A percentile compares a stretch with the other conserved stretches of the same genome.
Conservation (phyloP, 371 early-diverging fungal genomes). For the Vavraia culicis region DNA sequence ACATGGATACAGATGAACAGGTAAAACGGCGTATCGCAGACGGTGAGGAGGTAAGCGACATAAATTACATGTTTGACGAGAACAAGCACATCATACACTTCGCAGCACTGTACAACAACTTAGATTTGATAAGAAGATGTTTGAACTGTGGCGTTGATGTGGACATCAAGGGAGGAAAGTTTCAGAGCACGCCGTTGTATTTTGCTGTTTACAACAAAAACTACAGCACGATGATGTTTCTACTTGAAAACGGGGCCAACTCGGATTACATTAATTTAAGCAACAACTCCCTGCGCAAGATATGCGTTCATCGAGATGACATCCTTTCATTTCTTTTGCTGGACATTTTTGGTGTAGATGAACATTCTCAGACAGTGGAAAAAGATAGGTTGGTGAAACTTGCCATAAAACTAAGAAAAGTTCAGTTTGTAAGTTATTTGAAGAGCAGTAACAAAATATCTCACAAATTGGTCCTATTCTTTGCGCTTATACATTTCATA, state of each 20-base stretch:
- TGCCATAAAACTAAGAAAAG: neutral
- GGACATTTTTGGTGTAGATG: neutral
- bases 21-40: too few species aligned
- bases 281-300: neutral
- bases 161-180: constrained; percentile 13
- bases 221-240: constrained; percentile 6
- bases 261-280: constrained; percentile 2
- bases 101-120: constrained; percentile 15
- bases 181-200: constrained; percentile 11
- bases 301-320: constrained; percentile 9
- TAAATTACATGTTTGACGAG: constrained; percentile 12
- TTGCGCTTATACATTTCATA: too few species aligned
- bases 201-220: constrained; percentile 24
- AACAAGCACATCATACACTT: constrained; percentile 12
- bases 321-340: constrained; percentile 12
- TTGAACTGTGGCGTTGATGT: neutral
- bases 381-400: neutral
- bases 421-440: neutral
- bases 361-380: neutral
- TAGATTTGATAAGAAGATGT: neutral
- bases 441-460: neutral
- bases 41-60: too few species aligned
- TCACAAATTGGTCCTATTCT: too few species aligned
- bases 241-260: constrained; percentile 16
- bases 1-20: too few species aligned